These are phyloP conservation scores for Trichoderma reesei DNA, from an alignment of 495 filamentous ascomycete species.

Conservation along the genomic window DNA sequence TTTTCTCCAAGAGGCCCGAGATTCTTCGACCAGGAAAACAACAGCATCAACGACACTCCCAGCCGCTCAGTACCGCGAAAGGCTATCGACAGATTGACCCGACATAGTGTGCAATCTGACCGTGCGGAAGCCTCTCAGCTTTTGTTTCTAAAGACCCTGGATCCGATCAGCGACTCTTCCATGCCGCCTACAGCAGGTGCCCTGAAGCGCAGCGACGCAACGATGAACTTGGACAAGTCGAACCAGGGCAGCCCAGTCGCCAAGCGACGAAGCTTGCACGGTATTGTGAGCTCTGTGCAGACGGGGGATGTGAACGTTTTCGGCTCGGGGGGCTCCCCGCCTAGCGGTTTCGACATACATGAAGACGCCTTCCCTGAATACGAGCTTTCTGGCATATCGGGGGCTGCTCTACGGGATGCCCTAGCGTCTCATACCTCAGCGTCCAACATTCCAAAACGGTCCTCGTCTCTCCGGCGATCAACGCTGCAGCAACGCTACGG, in stretches of 20 bases:
- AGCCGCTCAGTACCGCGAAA: conserved; percentile 21
- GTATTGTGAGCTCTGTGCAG: conserved; percentile 43
- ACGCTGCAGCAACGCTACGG: conserved; percentile 70
- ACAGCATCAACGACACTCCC: conserved; percentile 27
- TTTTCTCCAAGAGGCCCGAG: conserved; percentile 21
- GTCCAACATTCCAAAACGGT: conserved; percentile 35
- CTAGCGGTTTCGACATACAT: not conserved
- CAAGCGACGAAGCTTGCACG: conserved; percentile 78
- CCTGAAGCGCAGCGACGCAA: conserved; percentile 82
- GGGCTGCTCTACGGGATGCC: conserved; percentile 21
- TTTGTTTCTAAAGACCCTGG: conserved; percentile 35
- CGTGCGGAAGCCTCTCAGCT: conserved; percentile 38
- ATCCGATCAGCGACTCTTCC: conserved; percentile 23
- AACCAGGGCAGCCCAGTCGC: conserved; percentile 72
- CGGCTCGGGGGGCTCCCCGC: conserved; percentile 38
- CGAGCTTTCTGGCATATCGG: conserved; percentile 25
- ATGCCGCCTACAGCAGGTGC: conserved; percentile 60
- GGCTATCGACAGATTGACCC: conserved; percentile 32
- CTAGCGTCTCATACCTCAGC: conserved; percentile 21
- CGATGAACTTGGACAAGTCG: conserved; percentile 74
- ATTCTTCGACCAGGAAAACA: conserved; percentile 49
- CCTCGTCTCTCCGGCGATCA: conserved; percentile 72
- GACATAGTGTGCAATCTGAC: conserved; percentile 40
- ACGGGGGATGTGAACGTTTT: conserved; percentile 61
- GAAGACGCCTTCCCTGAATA: conserved; percentile 23